Evolutionary conservation across 1,139 yeast genomes (phyloP).

Genomic region (Wickerhamiella pararugosa): DNA sequence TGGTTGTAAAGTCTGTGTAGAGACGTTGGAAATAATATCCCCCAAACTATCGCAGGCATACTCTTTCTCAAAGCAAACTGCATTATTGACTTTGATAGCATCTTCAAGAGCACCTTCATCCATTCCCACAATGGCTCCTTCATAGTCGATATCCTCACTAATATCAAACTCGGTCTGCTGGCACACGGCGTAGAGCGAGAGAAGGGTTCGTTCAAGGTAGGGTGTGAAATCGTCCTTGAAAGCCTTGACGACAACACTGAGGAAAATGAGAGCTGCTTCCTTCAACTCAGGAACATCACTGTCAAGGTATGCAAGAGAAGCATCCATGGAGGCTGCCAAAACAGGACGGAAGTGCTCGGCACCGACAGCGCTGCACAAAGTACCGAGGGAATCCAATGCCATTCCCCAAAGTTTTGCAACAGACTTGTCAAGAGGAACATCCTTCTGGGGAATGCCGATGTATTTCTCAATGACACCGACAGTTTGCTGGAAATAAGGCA

Average conservation of each 20-base stretch:
- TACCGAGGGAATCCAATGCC: conserved; percentile 84
- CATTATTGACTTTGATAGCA: conserved; percentile 75
- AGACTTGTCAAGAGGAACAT: conserved; percentile 39
- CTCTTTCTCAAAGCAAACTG: conserved; percentile 92
- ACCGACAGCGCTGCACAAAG: conserved; percentile 95
- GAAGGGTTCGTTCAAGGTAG: conserved; percentile 67
- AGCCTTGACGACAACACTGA: conserved; percentile 87
- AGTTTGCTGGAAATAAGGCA: conserved; percentile 73
- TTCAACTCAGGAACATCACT: conserved; percentile 74
- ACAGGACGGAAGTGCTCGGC: conserved; percentile 71
- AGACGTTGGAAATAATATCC: conserved; percentile 73
- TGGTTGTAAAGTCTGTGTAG: conserved; percentile 57
- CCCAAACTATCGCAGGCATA: conserved; percentile 89
- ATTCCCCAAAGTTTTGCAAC: conserved; percentile 48
- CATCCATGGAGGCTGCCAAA: conserved; percentile 79
- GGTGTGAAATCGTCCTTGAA: conserved; percentile 84
- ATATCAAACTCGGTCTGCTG: conserved; percentile 41
- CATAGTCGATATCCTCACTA: conserved; percentile 25
- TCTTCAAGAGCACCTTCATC: conserved; percentile 27
- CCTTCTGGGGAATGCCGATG: conserved; percentile 38
- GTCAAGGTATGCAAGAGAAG: conserved; percentile 68
- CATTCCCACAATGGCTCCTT: conserved; percentile 19
- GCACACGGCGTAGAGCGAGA: conserved; percentile 70
- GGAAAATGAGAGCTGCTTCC: conserved; percentile 91
- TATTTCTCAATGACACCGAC: conserved; percentile 71